Evolutionary conservation across 257 asterid genomes (phyloP).

Genomic region (Coffea canephora): DNA sequence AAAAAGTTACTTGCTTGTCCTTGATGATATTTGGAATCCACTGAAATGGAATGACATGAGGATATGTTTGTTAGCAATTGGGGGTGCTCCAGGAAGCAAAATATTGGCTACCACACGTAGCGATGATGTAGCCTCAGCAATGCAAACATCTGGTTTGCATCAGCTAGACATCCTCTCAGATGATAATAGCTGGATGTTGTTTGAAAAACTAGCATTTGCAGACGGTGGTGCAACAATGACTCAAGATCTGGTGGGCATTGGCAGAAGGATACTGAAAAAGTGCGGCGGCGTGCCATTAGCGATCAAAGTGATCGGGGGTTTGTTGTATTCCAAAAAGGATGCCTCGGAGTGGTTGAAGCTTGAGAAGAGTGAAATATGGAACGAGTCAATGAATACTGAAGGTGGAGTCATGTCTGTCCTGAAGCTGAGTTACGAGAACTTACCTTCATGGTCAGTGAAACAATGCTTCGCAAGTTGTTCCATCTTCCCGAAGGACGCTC

Average conservation of each 20-base stretch:
- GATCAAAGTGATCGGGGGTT: no score
- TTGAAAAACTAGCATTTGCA: slow-evolving; percentile 22
- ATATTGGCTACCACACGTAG: slow-evolving; percentile 26
- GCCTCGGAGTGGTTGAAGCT: no score
- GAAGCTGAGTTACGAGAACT: no score
- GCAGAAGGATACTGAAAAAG: no score
- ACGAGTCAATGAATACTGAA: no score
- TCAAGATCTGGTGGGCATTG: not conserved
- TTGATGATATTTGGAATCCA: slow-evolving; percentile 26
- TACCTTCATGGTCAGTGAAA: no score
- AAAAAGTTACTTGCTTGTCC: slow-evolving; percentile 18
- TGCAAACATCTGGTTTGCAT: not conserved
- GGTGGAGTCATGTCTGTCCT: no score
- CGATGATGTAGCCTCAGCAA: not conserved
- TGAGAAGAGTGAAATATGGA: no score
- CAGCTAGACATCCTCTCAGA: slow-evolving; percentile 17
- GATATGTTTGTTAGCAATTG: slow-evolving; percentile 12
- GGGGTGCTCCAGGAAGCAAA: slow-evolving; percentile 8
- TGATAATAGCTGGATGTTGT: slow-evolving; percentile 24
- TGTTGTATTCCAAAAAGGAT: no score
- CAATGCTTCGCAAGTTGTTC: no score
- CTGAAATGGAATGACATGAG: slow-evolving; percentile 19
- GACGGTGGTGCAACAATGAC: slow-evolving; percentile 8
- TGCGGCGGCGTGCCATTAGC: no score
- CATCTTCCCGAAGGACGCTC: no score